Evolutionary conservation across 805 yeast genomes (phyloP).

Genomic region (Diddensiella transvaalensis): DNA sequence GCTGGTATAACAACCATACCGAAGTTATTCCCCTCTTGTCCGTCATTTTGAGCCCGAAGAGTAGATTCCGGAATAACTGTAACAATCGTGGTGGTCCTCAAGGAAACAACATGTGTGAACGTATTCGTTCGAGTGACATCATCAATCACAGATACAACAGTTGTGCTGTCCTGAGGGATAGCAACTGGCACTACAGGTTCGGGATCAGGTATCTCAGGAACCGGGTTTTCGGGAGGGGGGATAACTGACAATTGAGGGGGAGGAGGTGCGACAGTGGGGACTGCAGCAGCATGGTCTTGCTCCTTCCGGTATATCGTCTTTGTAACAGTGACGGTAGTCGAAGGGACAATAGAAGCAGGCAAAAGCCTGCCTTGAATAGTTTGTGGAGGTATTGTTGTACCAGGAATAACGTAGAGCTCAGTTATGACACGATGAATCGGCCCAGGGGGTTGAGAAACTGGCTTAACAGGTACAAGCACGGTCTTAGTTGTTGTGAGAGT

Average conservation of each 20-base stretch:
- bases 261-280: neutral
- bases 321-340: slow-evolving; percentile 6
- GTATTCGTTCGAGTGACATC: neutral
- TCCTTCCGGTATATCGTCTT: neutral
- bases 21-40: too few species aligned
- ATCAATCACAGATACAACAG: neutral
- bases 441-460: neutral
- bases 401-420: slow-evolving; percentile 8
- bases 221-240: slow-evolving; percentile 7
- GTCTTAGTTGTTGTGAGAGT: neutral
- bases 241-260: slow-evolving; percentile 6
- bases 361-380: neutral
- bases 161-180: slow-evolving; percentile 1
- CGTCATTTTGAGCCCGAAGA: neutral
- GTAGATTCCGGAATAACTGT: neutral
- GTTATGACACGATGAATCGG: neutral
- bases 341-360: neutral
- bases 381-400: slow-evolving; percentile 12
- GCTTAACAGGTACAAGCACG: neutral
- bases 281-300: slow-evolving; percentile 3
- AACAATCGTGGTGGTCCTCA: neutral
- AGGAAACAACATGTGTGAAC: neutral
- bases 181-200: neutral
- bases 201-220: neutral
- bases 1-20: neutral